Conservation (phyloP, 208 protist genomes). For the Leishmania arabica region DNA sequence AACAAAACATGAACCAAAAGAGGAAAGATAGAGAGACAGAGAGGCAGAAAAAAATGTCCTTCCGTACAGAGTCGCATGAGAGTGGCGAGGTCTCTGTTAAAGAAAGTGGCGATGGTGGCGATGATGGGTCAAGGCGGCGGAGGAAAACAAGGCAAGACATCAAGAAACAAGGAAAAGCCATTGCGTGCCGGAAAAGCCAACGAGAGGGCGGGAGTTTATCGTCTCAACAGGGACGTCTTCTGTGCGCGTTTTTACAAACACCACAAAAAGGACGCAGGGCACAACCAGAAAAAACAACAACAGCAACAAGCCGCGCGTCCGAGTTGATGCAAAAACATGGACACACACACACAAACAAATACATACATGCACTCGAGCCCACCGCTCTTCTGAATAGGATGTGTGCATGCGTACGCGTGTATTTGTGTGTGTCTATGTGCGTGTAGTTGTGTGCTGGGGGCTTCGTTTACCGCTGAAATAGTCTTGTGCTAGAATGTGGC, state of each 20-base stretch:
- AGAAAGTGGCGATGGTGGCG: background rate
- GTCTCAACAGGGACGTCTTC: background rate
- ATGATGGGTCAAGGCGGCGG: background rate
- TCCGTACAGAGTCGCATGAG: background rate
- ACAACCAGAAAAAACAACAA: background rate
- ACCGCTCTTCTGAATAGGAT: no score
- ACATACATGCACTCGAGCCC: background rate
- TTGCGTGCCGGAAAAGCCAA: background rate
- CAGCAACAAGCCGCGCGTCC: background rate
- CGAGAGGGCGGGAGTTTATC: background rate
- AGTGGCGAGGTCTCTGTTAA: background rate
- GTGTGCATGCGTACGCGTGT: no score
- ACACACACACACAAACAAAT: background rate
- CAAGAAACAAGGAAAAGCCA: background rate
- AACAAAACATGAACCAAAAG: background rate
- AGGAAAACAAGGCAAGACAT: background rate
- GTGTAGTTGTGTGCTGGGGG: background rate
- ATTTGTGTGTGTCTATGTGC: background rate
- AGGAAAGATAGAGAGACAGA: no score
- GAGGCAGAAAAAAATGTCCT: background rate
- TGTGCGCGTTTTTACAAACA: background rate
- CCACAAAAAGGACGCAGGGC: background rate
- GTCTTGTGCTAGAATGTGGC: background rate
- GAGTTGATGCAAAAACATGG: background rate
- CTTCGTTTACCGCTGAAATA: background rate